phyloP scores from a whole-genome alignment of 495 filamentous ascomycete genomes.

The Aspergillus affinis region DNA sequence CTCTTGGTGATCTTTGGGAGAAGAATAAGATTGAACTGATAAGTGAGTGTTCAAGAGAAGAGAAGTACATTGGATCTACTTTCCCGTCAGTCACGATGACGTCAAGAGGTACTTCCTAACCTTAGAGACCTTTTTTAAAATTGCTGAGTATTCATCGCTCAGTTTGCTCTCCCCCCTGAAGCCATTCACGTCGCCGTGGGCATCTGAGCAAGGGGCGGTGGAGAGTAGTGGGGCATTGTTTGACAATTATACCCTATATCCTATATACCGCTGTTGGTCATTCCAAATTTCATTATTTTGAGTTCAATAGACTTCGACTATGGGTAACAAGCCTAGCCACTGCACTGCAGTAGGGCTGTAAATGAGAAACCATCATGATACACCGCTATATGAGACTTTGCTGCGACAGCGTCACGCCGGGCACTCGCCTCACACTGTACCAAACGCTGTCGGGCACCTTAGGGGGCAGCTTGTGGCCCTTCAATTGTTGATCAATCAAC shows the following conservation, averaged over 20 bases:
- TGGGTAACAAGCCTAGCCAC: not conserved
- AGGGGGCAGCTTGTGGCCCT: constrained; percentile 81
- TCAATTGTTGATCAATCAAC: constrained; percentile 87
- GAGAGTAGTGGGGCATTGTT: not conserved
- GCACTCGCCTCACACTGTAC: constrained; percentile 70
- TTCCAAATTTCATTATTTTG: not conserved
- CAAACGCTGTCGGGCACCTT: constrained; percentile 82
- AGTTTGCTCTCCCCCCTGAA: no score
- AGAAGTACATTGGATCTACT: no score
- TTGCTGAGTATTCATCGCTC: no score
- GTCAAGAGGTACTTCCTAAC: no score
- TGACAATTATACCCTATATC: not conserved
- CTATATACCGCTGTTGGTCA: not conserved
- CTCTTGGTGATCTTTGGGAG: no score
- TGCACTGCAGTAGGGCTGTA: not conserved
- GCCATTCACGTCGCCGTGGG: not conserved
- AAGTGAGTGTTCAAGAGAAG: no score
- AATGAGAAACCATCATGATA: not conserved
- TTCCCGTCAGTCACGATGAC: no score
- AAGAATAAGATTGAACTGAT: no score
- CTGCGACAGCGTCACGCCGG: constrained; percentile 35
- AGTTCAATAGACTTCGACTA: not conserved
- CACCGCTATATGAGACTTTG: not conserved
- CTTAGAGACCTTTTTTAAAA: no score
- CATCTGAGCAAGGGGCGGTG: not conserved